Evolutionary conservation across 345 rosid genomes (phyloP), one percentile per base, ranked within the genome.

Genomic region (Turritis glabra): DNA sequence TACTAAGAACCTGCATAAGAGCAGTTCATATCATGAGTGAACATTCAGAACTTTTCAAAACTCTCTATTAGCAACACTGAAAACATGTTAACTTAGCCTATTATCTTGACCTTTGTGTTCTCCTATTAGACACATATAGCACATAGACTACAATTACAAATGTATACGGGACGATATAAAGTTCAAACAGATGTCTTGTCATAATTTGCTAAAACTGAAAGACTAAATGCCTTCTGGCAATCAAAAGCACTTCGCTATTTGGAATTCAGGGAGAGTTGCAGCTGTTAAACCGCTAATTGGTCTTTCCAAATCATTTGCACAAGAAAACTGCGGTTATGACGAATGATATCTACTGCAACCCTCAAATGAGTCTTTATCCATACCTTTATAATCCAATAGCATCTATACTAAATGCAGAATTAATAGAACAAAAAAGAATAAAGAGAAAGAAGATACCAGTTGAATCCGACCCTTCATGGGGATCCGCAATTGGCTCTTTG

Each of bases 381-480:
- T 4, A 62, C 32, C 22, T 44, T 55, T 23, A 32, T 46, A 55
- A 65, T 33, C 22, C 15, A 54, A 5, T 29, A 56, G 21, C 37
- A 35, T 57, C 10, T 26, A 67, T 26, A 57, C 22, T 14, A 7
- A 37, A 47, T 47, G 50, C 62, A 67, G 29, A 18, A 48, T 44
- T 7, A 17, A 76, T 61, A 46, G 37, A 37, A 71, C 5, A 22
- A 38, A 52, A 26, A 41, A 21, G 62, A 71, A 19, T 18, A 51
- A 38, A 72, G 68, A 78, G 53, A 57, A 47, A 62, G 40, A 22
- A 37, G 55, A 52, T 87, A 94, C 97, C 93, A 91, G 82, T 78
- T 94, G 96, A 70, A 94, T 84, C 64, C 97, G 91, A 67, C 98
- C 98, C 88, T 94, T 94, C 89, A 91, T 85, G 41, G 97, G 97